phyloP scores from a whole-genome alignment of 345 rosid genomes.

The Psidium guajava region DNA sequence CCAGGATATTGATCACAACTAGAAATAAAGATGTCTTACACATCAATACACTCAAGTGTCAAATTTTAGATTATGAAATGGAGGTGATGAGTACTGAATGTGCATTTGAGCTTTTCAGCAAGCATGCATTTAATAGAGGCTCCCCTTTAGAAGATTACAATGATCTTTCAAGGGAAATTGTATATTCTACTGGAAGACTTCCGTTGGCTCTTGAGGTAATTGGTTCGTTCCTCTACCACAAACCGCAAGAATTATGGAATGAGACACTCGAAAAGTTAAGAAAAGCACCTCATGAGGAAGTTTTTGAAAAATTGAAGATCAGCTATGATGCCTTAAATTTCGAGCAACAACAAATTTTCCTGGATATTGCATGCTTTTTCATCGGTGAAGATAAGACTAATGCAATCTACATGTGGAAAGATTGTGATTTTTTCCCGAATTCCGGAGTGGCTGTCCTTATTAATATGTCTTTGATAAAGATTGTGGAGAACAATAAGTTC shows the following conservation, averaged over 20 bases:
- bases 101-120: background rate
- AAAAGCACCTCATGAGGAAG: background rate
- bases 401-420: background rate
- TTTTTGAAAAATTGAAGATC: background rate
- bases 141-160: background rate
- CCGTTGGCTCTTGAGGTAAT: background rate
- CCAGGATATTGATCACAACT: background rate
- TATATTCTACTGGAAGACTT: background rate
- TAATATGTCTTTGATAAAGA: background rate
- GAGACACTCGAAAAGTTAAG: background rate
- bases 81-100: background rate
- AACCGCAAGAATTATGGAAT: background rate
- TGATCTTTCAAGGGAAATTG: rapidly evolving
- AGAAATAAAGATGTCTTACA: background rate
- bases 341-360: background rate
- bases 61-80: background rate
- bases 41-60: too few species aligned
- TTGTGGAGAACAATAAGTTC: background rate
- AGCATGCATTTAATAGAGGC: background rate
- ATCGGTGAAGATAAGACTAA: background rate
- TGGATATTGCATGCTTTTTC: background rate
- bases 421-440: background rate
- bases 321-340: background rate
- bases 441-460: background rate
- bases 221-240: background rate